Base-by-base conservation (phyloP, 2,329 filamentous ascomycete species). In the Penicillium digitatum region DNA sequence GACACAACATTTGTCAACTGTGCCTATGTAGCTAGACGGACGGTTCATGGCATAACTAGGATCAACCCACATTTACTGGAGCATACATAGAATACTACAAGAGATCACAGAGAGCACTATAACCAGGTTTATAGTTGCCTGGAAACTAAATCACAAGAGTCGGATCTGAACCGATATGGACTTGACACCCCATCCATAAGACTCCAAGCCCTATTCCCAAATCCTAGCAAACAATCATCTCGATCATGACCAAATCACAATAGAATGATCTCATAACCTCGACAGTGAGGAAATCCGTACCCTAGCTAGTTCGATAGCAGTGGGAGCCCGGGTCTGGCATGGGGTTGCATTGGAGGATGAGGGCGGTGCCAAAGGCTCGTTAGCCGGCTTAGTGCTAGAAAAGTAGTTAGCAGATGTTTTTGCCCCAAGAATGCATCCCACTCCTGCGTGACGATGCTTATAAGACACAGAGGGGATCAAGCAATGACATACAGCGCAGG, bases 401-500 rank as follows among this genome's bases (percentile, higher is more conserved):
- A 44, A 46, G 58, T 43, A 27, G 52, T 62, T 52, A 65, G 60
- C 49, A 51, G 32, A 56, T 20, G n/a, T 37, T 53, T 32, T 50
- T 16, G 48, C 5, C 22, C 20, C 32, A 9, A 16, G n/a, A 1
- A 8, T 22, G 3, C 5, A 54, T 38, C 10, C 34, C 31, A 52
- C 11, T 32, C 10, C 7, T n/a, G 12, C 7, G 35, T 8, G 20
- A 18, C 3, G 1, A 1, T 44, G 22, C 26, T 12, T 34, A 22
- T 26, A 48, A 38, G 24, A 45, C 31, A 18, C 12, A 20, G 29
- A 48, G 10, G 9, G 9, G 18, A 35, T 24, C 27, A 31, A 26
- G 20, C 40, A 37, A 40, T 20, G 34, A 48, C 72, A 59, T 69
- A 75, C 74, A 39, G 45, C 63, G 73, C 74, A 76, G 61, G 52